A percentile compares a stretch with the other conserved stretches of the same genome.
Evolutionary conservation across 805 yeast genomes (phyloP).

Genomic region (Schwanniomyces vanrijiae): DNA sequence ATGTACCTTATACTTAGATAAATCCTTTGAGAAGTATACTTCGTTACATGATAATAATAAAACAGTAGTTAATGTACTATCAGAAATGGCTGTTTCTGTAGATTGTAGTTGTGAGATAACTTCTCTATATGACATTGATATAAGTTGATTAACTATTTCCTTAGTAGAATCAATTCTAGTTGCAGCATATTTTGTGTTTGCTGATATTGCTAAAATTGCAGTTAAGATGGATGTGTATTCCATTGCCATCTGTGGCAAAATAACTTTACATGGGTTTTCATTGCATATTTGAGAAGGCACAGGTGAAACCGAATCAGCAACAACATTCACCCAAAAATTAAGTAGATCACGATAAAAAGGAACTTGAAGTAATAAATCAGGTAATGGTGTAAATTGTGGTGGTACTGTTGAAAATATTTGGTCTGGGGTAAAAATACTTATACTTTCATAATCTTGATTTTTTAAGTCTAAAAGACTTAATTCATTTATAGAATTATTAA

Average conservation of each 20-base stretch:
- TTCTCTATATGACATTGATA: conserved; percentile 58
- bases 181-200: conserved; percentile 26
- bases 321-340: conserved; percentile 60
- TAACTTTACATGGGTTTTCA: conserved; percentile 64
- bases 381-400: conserved; percentile 46
- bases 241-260: conserved; percentile 70
- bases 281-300: conserved; percentile 55
- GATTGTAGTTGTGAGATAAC: conserved; percentile 51
- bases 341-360: conserved; percentile 62
- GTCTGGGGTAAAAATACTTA: conserved; percentile 8
- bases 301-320: conserved; percentile 63
- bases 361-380: conserved; percentile 58
- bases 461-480: too few species aligned
- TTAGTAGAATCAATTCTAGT: conserved; percentile 30
- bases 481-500: background rate
- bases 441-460: background rate
- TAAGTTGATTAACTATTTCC: conserved; percentile 49
- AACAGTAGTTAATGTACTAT: conserved; percentile 63
- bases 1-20: conserved; percentile 62
- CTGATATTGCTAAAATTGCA: conserved; percentile 48
- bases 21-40: conserved; percentile 37
- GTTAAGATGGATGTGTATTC: conserved; percentile 56
- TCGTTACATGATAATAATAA: conserved; percentile 60
- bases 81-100: conserved; percentile 56
- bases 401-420: conserved; percentile 24